Evolutionary conservation across 2,329 filamentous ascomycete genomes (phyloP).

Genomic region (Cladosporium sp.): DNA sequence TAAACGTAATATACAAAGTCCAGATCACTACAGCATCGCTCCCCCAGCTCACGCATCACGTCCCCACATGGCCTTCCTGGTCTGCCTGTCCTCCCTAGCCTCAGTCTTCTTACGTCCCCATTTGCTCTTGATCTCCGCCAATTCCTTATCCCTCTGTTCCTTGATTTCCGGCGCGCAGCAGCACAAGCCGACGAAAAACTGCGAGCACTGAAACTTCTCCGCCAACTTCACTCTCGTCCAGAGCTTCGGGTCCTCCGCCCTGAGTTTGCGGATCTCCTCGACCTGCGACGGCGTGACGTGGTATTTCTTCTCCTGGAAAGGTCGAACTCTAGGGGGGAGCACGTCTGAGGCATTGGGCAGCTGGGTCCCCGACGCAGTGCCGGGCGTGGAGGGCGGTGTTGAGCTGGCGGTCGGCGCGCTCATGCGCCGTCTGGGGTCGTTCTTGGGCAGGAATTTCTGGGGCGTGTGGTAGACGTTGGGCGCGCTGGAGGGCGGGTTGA

Average conservation of each 20-base stretch:
- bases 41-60: conserved; percentile 37
- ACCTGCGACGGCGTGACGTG: conserved; percentile 56
- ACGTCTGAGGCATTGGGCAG: conserved; percentile 17
- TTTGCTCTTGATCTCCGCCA: conserved; percentile 53
- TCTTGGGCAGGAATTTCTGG: conserved; percentile 57
- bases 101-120: conserved; percentile 58
- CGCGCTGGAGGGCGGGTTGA: conserved; percentile 62
- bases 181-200: conserved; percentile 59
- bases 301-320: conserved; percentile 55
- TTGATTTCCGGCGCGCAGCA: conserved; percentile 47
- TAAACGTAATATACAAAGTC: not conserved
- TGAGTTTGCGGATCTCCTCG: conserved; percentile 54
- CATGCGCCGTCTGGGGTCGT: conserved; percentile 51
- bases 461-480: conserved; percentile 63
- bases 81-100: conserved; percentile 57
- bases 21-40: not conserved
- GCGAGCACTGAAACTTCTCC: conserved; percentile 59
- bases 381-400: conserved; percentile 19
- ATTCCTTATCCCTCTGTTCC: conserved; percentile 39
- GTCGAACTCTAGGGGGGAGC: conserved; percentile 48
- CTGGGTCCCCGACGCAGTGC: conserved; percentile 20
- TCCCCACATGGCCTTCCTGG: conserved; percentile 59
- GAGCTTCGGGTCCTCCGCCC: conserved; percentile 50
- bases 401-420: conserved; percentile 25
- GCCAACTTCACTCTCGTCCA: conserved; percentile 60